Evolutionary conservation across 116 monocot species (phyloP).

Genomic region (Cymodocea nodosa): DNA sequence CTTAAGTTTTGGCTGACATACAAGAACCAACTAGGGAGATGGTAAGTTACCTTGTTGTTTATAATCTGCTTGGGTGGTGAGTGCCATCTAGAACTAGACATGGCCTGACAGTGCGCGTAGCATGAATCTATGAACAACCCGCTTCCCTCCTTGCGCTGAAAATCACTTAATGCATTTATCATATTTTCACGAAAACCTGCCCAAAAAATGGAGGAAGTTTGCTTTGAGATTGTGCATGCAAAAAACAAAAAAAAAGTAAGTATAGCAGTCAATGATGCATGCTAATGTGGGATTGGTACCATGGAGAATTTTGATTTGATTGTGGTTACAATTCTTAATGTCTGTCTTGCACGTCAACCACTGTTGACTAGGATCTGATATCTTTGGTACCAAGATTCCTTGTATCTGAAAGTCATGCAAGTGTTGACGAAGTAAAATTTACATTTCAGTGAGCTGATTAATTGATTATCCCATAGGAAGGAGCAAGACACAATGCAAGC

Average conservation of each 20-base stretch:
- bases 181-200: constrained; percentile 43
- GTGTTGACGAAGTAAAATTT: background rate
- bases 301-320: constrained; percentile 48
- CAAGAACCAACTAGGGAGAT: background rate
- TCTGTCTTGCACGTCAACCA: constrained; percentile 61
- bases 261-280: background rate
- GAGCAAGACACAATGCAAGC: background rate
- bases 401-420: constrained; percentile 35
- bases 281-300: constrained; percentile 19
- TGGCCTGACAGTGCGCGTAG: constrained; percentile 73
- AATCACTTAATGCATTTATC: constrained; percentile 30
- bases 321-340: constrained; percentile 47
- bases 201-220: background rate
- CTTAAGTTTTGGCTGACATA: background rate
- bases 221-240: too few species aligned
- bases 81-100: constrained; percentile 56
- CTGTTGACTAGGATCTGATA: constrained; percentile 45
- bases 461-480: background rate
- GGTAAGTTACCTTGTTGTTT: constrained; percentile 51
- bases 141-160: constrained; percentile 29
- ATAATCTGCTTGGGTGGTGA: constrained; percentile 46
- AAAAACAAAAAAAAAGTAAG: background rate
- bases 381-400: constrained; percentile 42
- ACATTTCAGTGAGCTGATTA: too few species aligned
- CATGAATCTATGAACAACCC: constrained; percentile 79